Base-by-base conservation (phyloP, 2,329 filamentous ascomycete genomes). In the Nakataea oryzae region DNA sequence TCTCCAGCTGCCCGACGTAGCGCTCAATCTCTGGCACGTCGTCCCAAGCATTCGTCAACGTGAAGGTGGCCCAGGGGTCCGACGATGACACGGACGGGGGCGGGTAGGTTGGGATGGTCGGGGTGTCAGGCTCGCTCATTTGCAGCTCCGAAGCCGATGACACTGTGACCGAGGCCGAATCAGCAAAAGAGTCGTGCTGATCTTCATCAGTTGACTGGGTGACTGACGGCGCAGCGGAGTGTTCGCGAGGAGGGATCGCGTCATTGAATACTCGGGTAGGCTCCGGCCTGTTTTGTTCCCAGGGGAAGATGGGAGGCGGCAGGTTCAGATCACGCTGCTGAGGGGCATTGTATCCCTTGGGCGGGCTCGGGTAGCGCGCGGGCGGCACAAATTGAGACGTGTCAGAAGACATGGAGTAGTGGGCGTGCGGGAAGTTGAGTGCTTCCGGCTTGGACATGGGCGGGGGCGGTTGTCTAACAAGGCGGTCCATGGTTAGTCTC, bases 21-120 rank as follows among this genome's bases (percentile, higher is more conserved):
- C 85, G 84, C 69, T 91, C 87, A 68, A 99, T 99, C 66, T 91
- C 89, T 14, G 90, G 90, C 61, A 96, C 84, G 61, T 91, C 90
- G 69, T 99, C 95, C 95, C 95, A 99, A 21, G 91, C 93, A 73
- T 97, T 99, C 60, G 80, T 84, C 58, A 86, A 83, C n/a, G 85
- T 79, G 72, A 89, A 96, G 58, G 81, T 81, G 65, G 85, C 82
- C 90, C 90, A 96, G 26, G 86, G 82, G 69, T 87, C 81, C 59
- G 82, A 76, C 50, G 79, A 29, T n/a, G n/a, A 17, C 34, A 47
- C 70, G 3, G 75, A 61, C 27, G 74, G 76, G 62, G 78, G 67
- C 57, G 74, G 74, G 63, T 80, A 75, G 30, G 76, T 79, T 29
- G 81, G 79, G 60, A 80, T 81, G 56, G 73, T 72, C 61, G 82